Conservation (phyloP, 2,329 filamentous ascomycete species). For the Fusarium sp. region DNA sequence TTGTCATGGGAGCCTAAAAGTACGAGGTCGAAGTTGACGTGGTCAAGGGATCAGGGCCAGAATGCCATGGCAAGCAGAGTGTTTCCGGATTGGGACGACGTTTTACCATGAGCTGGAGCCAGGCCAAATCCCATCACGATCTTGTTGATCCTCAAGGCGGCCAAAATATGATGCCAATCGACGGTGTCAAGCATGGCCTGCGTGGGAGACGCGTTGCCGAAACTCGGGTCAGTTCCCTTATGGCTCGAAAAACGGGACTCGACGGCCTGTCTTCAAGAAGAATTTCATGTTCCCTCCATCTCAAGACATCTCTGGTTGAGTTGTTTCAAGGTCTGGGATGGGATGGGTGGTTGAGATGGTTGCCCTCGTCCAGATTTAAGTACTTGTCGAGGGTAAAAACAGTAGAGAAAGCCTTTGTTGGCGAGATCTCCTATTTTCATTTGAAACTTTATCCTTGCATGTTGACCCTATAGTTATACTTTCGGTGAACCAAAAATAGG, state of each 20-base stretch:
- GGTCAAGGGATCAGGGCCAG: not conserved
- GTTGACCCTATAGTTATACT: not conserved
- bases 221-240: not conserved
- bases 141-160: no score
- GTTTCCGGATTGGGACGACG: no score
- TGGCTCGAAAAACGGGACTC: not conserved
- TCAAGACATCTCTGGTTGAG: not conserved
- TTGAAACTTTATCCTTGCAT: not conserved
- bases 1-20: not conserved
- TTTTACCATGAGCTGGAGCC: no score
- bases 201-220: not conserved
- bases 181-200: not conserved
- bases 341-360: not conserved
- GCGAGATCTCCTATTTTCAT: not conserved
- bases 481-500: not conserved
- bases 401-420: not conserved
- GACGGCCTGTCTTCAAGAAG: not conserved
- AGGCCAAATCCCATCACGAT: no score
- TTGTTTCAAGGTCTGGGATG: not conserved
- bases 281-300: not conserved
- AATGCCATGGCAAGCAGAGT: no score
- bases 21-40: not conserved
- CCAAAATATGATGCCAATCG: no score
- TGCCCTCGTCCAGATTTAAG: not conserved
- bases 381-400: not conserved